These are phyloP conservation scores for Boletus bicolor DNA, from an alignment of 768 basidiomycete species.

Conservation along the genomic window DNA sequence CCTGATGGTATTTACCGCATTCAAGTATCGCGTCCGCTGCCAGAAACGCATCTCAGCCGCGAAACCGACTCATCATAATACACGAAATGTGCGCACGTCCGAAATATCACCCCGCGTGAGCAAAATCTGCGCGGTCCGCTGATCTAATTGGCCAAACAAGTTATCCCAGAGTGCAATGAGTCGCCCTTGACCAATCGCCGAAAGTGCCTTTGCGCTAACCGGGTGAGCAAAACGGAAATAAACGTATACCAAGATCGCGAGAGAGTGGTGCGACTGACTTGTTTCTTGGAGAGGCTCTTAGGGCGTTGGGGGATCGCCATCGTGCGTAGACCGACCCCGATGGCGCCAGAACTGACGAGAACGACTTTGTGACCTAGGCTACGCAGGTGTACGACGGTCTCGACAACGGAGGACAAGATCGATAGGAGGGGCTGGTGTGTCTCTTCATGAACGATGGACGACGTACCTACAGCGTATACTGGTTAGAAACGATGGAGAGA, in stretches of 20 bases:
- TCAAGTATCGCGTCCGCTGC: constrained; percentile 91
- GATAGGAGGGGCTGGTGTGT: constrained; percentile 92
- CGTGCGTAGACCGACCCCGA: constrained; percentile 88
- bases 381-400: constrained; percentile 79
- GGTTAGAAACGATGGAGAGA: constrained; percentile 7
- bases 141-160: constrained; percentile 88
- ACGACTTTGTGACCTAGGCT: constrained; percentile 89
- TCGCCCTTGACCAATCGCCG: constrained; percentile 95
- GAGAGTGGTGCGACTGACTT: constrained; percentile 49
- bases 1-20: constrained; percentile 93
- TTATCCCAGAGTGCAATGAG: constrained; percentile 98
- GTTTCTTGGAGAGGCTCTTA: constrained; percentile 85
- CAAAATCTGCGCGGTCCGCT: constrained; percentile 93
- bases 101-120: constrained; percentile 96
- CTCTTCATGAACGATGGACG: constrained; percentile 93
- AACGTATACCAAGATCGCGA: background rate
- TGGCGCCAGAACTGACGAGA: constrained; percentile 95
- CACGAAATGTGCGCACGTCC: constrained; percentile 58
- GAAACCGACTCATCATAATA: background rate
- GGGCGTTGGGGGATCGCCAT: constrained; percentile 82
- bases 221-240: constrained; percentile 13
- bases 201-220: constrained; percentile 67
- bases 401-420: constrained; percentile 87
- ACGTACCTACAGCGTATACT: constrained; percentile 55
- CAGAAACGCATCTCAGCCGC: constrained; percentile 5